Evolutionary conservation across 2,329 filamentous ascomycete genomes (phyloP).

Genomic region (Coniosporium tulheliwenetii): DNA sequence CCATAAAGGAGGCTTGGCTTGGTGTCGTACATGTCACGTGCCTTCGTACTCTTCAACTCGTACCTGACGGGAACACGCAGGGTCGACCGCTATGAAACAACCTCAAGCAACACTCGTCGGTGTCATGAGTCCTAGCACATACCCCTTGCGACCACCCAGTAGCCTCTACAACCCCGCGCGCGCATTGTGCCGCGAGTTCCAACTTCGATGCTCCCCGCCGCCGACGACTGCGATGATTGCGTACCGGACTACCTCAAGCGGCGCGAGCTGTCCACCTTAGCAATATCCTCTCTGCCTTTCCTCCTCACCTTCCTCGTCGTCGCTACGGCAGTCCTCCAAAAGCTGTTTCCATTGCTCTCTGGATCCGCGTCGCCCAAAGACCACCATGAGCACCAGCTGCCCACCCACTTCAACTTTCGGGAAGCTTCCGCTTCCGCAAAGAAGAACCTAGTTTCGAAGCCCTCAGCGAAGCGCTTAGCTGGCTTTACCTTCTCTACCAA

Average conservation of each 20-base stretch:
- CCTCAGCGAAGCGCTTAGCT: constrained; percentile 25
- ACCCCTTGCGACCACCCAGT: no score
- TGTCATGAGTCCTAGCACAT: no score
- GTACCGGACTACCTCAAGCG: constrained; percentile 33
- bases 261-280: constrained; percentile 28
- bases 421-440: not conserved
- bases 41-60: no score
- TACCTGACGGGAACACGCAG: no score
- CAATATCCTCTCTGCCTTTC: constrained; percentile 54
- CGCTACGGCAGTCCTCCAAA: constrained; percentile 45
- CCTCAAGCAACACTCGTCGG: no score
- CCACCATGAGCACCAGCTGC: constrained; percentile 45
- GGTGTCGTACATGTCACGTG: no score
- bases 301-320: constrained; percentile 52
- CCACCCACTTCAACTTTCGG: constrained; percentile 38
- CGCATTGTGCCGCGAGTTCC: no score
- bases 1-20: no score
- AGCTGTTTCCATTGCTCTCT: constrained; percentile 59
- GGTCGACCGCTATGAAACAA: no score
- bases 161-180: no score
- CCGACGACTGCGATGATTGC: constrained; percentile 39
- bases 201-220: constrained; percentile 20
- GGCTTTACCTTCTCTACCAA: constrained; percentile 60
- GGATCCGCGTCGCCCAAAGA: constrained; percentile 39
- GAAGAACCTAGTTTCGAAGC: constrained; percentile 2